Evolutionary conservation across 2,329 filamentous ascomycete species (phyloP).

Genomic region (Thelonectria discophora): DNA sequence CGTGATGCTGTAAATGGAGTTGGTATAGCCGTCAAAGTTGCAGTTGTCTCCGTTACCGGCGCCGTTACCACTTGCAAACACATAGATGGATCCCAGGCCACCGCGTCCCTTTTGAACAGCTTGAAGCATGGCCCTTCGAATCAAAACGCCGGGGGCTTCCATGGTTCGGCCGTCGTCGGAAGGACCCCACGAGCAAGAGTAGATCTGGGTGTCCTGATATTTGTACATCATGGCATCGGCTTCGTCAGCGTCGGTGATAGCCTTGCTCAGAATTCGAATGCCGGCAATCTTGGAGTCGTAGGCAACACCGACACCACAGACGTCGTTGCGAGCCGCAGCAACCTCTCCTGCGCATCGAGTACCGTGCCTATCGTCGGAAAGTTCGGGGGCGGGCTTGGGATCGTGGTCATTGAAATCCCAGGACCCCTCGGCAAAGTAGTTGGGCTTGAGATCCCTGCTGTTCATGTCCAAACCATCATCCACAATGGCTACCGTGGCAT

Average conservation of each 20-base stretch:
- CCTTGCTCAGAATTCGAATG: slow-evolving; percentile 89
- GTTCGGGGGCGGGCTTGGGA: slow-evolving; percentile 79
- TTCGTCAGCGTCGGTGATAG: slow-evolving; percentile 92
- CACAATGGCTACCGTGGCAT: slow-evolving; percentile 90
- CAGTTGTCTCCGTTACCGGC: slow-evolving; percentile 90
- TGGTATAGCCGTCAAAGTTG: slow-evolving; percentile 99
- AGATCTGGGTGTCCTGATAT: slow-evolving; percentile 92
- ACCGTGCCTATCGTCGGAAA: slow-evolving; percentile 88
- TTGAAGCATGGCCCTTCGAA: slow-evolving; percentile 89
- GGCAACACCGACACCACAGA: slow-evolving; percentile 94
- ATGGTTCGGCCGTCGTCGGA: slow-evolving; percentile 93
- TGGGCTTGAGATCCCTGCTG: slow-evolving; percentile 89
- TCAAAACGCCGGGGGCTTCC: slow-evolving; percentile 91
- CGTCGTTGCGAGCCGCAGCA: slow-evolving; percentile 87
- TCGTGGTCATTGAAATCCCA: slow-evolving; percentile 94
- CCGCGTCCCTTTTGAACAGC: slow-evolving; percentile 87
- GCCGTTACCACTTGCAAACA: slow-evolving; percentile 95
- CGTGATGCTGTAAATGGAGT: slow-evolving; percentile 98
- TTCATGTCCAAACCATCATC: slow-evolving; percentile 97
- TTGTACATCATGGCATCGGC: slow-evolving; percentile 92
- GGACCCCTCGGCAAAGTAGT: slow-evolving; percentile 92
- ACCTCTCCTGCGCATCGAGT: slow-evolving; percentile 96
- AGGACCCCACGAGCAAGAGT: slow-evolving; percentile 98
- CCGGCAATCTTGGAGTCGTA: slow-evolving; percentile 92
- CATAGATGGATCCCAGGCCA: slow-evolving; percentile 89